Base-by-base conservation (phyloP, 441 rosid genomes). In the Daphne laureola region DNA sequence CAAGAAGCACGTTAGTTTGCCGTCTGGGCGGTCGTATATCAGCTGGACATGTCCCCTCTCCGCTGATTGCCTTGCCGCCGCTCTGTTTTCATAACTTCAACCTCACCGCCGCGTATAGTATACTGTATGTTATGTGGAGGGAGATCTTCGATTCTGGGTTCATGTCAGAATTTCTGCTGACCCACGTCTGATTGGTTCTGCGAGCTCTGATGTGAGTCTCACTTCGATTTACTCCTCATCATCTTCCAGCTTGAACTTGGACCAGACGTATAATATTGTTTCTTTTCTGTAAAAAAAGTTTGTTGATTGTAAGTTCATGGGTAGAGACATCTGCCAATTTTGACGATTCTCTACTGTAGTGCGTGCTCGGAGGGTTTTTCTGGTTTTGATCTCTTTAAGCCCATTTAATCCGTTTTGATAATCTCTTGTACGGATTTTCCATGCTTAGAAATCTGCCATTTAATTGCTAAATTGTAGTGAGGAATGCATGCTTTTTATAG, bases 111-210 rank as follows among this genome's bases (percentile, higher is more conserved):
- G n/a, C n/a, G n/a, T n/a, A n/a, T n/a, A n/a, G n/a, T 2, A 21
- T 38, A 23, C 43, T 55, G 17, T 42, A 7, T 46, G 36, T 61
- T n/a, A n/a, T n/a, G n/a, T n/a, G n/a, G n/a, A n/a, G n/a, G 48
- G 68, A 64, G 78, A 69, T 65, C 64, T 53, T 60, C 55, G 46
- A n/a, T 53, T 65, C 55, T 43, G 62, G 68, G 53, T 55, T 44
- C 49, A 49, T 55, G 55, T 56, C 18, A 46, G 40, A 55, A 43
- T 60, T 68, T 49, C 38, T 31, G 38, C 9, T 9, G 38, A 31
- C 8, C 38, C 5, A 31, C 0, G 8, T 31, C 7, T 31, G 36
- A 8, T 31, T 31, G 1, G 5, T 35, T 35, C 40, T 27, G 14
- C 36, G 45, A 67, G 59, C 46, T 26, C 58, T 51, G 11, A 17